A percentile compares a stretch with the other conserved stretches of the same genome.
These are phyloP conservation scores for Ganoderma multipileum DNA, from an alignment of 1,284 basidiomycete species.

Conservation along the genomic window DNA sequence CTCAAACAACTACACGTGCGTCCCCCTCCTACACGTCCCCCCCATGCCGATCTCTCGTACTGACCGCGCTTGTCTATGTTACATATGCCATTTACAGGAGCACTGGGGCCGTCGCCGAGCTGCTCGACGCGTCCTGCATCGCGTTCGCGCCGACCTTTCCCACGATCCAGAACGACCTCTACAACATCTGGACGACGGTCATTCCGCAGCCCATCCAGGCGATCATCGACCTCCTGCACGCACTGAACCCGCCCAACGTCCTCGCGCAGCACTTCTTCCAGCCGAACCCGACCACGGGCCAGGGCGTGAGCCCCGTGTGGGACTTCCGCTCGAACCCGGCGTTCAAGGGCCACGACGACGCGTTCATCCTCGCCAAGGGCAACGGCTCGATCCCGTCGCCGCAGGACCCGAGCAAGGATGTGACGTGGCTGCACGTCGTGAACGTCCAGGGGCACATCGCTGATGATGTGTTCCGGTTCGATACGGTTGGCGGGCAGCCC, in stretches of 20 bases:
- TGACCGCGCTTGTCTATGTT: slow-evolving; percentile 2
- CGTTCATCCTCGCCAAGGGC: slow-evolving; percentile 56
- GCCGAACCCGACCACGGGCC: slow-evolving; percentile 48
- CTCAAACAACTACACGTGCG: slow-evolving; percentile 45
- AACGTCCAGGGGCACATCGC: slow-evolving; percentile 57
- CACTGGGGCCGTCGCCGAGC: slow-evolving; percentile 59
- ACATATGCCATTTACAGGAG: slow-evolving; percentile 30
- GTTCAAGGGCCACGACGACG: slow-evolving; percentile 49
- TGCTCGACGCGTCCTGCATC: slow-evolving; percentile 68
- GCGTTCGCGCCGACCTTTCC: slow-evolving; percentile 47
- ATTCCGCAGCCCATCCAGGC: slow-evolving; percentile 42
- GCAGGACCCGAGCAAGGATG: slow-evolving; percentile 47
- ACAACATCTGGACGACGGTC: slow-evolving; percentile 44
- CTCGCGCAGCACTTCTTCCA: slow-evolving; percentile 68
- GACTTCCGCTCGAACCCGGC: slow-evolving; percentile 55
- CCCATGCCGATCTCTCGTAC: slow-evolving; percentile 14
- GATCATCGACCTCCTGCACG: slow-evolving; percentile 44
- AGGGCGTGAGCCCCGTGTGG: slow-evolving; percentile 61
- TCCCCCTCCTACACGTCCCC: not conserved
- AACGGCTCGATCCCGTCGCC: slow-evolving; percentile 53
- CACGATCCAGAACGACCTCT: slow-evolving; percentile 49
- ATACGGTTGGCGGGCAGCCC: slow-evolving; percentile 69
- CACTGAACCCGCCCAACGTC: slow-evolving; percentile 35
- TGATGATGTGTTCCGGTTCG: slow-evolving; percentile 57
- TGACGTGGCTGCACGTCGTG: slow-evolving; percentile 64